Conservation (phyloP, 2,329 filamentous ascomycete genomes). For the Aspergillus fijiensis region DNA sequence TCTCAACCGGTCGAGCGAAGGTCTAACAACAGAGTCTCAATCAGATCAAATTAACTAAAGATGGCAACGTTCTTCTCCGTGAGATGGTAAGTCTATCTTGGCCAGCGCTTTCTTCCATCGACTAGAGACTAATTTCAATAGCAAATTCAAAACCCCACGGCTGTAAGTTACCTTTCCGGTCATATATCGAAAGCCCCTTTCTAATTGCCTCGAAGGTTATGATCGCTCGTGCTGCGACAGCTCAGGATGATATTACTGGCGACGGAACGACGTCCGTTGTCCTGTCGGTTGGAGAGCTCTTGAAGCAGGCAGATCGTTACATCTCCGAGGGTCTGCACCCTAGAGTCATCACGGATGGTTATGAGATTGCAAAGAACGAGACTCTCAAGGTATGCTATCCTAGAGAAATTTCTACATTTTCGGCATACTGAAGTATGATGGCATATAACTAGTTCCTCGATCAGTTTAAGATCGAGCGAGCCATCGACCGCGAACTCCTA, state of each 20-base stretch:
- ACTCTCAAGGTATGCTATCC: constrained; percentile 68
- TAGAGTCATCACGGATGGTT: constrained; percentile 93
- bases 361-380: constrained; percentile 93
- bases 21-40: constrained; percentile 25
- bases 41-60: constrained; percentile 97
- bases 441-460: constrained; percentile 72
- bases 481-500: constrained; percentile 90
- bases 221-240: constrained; percentile 81
- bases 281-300: constrained; percentile 87
- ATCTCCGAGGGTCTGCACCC: constrained; percentile 97
- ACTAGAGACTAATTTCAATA: constrained; percentile 37
- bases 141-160: constrained; percentile 98
- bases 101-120: background rate
- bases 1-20: constrained; percentile 6
- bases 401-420: background rate
- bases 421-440: constrained; percentile 1
- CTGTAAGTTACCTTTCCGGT: constrained; percentile 55
- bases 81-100: constrained; percentile 57
- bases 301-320: constrained; percentile 96
- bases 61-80: constrained; percentile 80
- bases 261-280: constrained; percentile 98
- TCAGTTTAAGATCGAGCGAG: constrained; percentile 81
- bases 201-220: constrained; percentile 52
- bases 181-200: constrained; percentile 1
- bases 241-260: constrained; percentile 96